These are phyloP conservation scores for Linum tenue DNA, from an alignment of 345 rosid species.

Conservation along the genomic window DNA sequence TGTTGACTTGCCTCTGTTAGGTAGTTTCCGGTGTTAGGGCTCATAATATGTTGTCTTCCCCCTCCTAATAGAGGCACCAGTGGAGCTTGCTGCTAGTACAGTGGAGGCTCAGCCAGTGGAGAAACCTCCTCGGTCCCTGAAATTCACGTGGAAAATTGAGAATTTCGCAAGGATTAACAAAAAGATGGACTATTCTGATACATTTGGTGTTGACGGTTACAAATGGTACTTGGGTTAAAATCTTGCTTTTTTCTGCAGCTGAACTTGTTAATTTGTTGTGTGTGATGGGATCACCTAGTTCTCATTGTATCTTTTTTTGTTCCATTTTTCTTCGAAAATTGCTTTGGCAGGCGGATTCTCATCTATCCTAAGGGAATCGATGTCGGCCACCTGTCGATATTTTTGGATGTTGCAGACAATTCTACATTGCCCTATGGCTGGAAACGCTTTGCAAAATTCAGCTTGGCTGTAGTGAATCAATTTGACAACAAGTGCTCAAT, in stretches of 20 bases:
- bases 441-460: constrained; percentile 19
- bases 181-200: constrained; percentile 15
- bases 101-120: constrained; percentile 3
- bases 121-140: constrained; percentile 8
- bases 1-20: not conserved
- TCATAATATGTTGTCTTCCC: not conserved
- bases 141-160: constrained; percentile 24
- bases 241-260: not conserved
- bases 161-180: constrained; percentile 12
- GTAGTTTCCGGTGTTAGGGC: not conserved
- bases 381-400: constrained; percentile 15
- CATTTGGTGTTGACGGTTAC: constrained; percentile 11
- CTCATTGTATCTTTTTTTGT: not conserved
- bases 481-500: not conserved
- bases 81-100: not conserved
- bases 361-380: constrained; percentile 23
- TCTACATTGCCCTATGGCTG: constrained; percentile 20
- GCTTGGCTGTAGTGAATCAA: constrained; percentile 19
- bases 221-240: constrained; percentile 23
- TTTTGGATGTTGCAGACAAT: constrained; percentile 19
- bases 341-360: constrained; percentile 10
- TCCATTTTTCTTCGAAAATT: not conserved
- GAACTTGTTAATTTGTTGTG: not conserved
- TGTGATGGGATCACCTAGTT: not conserved
- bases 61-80: not conserved